Evolutionary conservation across 1,139 yeast genomes (phyloP), one percentile per base, ranked within the genome.

Genomic region (Scheffersomyces quercinus): DNA sequence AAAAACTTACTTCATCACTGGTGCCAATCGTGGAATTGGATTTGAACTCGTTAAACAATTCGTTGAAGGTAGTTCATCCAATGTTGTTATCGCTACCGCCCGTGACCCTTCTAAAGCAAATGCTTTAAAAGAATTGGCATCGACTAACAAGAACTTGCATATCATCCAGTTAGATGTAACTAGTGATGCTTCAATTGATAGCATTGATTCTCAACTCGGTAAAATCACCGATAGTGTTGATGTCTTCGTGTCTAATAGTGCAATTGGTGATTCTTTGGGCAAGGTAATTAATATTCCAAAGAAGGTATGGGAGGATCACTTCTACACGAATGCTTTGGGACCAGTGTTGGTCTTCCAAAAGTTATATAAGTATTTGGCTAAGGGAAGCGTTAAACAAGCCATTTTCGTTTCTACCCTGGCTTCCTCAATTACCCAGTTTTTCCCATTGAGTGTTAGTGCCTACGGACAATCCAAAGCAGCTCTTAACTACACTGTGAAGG

Each of bases 11-110:
- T 50, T 62, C 15, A 46, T 63, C 33, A 51, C 58, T 10, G 67
- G 65, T 29, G 63, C 62, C 20, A 64, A 60, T 45, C 53, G 66
- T 41, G 72, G 73, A 3, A 59, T 67, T 39, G 73, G 72, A 1
- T 47, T 53, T 28, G 59, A 54, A 12, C 40, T 64, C 7, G 66
- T 56, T 9, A 53, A 50, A 30, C 26, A 20, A 6, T 53, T 50
- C 6, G 3, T 20, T 3, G 7, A 20, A 3, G 26, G 3, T 5
- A 5, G 26, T 6, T 20, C 26, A 5, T 39, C 58, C 6, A 59
- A 58, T 37, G 44, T 41, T 9, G 67, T 68, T 14, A 58, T 67
- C 48, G 50, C 47, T 10, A 44, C 47, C 15, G 53, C 57, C 10
- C 49, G 65, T 40, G 20, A 32, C 20, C 16, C 29, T 5, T 48